Percentiles rank a stretch among this genome's conserved stretches.
phyloP scores from a whole-genome alignment of 768 basidiomycete species.

The Termitomyces sp. region DNA sequence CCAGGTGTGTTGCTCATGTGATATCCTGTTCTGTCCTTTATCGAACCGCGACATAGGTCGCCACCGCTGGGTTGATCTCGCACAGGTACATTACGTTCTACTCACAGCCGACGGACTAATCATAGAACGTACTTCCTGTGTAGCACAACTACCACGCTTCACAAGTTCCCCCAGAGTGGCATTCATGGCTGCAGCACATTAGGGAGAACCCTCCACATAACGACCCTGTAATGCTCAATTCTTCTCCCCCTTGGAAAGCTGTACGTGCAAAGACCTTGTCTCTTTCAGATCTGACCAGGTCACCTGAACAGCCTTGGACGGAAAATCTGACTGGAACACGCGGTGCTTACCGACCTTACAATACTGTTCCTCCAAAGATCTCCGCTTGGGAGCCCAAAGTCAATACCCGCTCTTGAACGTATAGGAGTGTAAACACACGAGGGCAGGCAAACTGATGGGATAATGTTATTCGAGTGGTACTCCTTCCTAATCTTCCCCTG shows the following conservation, averaged over 20 bases:
- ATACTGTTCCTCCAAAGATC: conserved; percentile 80
- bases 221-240: conserved; percentile 65
- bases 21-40: background rate
- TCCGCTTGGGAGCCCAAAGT: conserved; percentile 80
- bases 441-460: background rate
- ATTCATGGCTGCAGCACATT: conserved; percentile 91
- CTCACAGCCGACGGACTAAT: background rate
- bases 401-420: conserved; percentile 32
- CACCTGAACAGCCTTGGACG: conserved; percentile 56
- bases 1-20: conserved; percentile 54
- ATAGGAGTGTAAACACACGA: conserved; percentile 6
- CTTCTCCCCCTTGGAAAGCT: conserved; percentile 76
- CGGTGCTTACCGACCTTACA: conserved; percentile 86
- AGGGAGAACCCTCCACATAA: conserved; percentile 75
- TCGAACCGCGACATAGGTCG: conserved; percentile 51
- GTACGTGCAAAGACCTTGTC: conserved; percentile 38
- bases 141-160: conserved; percentile 87
- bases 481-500: conserved; percentile 9
- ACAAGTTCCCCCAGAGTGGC: conserved; percentile 96
- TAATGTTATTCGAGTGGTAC: conserved; percentile 2
- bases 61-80: conserved; percentile 94
- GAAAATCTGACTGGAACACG: conserved; percentile 94
- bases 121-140: background rate
- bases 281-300: background rate
- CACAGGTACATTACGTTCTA: conserved; percentile 51